phyloP scores from a whole-genome alignment of 163 green algal species.

The Chlorella variabilis region DNA sequence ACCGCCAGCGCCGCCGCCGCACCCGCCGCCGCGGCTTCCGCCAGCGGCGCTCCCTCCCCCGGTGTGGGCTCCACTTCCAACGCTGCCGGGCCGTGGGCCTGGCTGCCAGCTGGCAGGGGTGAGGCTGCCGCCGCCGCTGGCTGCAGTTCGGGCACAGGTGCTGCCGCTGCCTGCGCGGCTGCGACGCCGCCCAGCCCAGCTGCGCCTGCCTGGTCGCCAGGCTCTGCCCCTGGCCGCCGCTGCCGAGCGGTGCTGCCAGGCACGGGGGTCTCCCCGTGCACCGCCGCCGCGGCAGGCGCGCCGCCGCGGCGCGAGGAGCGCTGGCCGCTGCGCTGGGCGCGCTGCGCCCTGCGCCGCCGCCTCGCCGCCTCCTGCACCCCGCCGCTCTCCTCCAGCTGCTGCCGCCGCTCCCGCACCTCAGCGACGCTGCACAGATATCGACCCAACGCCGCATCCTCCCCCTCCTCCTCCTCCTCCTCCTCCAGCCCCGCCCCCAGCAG shows the following conservation, averaged over 20 bases:
- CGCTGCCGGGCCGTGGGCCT: neutral
- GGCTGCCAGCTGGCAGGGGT: neutral
- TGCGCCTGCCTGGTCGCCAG: neutral
- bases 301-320: neutral
- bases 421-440: slow-evolving; percentile 20
- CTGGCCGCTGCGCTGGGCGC: neutral
- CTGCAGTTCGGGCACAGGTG: neutral
- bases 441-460: neutral
- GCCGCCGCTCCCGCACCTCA: slow-evolving; percentile 8
- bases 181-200: neutral
- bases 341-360: neutral
- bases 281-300: neutral
- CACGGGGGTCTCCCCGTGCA: neutral
- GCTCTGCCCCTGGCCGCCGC: neutral
- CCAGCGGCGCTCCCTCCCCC: neutral
- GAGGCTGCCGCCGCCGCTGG: neutral
- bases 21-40: neutral
- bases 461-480: neutral
- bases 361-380: neutral
- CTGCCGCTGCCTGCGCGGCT: neutral
- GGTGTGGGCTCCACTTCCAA: slow-evolving; percentile 20
- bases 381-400: neutral
- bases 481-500: neutral
- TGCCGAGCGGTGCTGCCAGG: slow-evolving; percentile 20
- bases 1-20: neutral